Base-by-base conservation (phyloP, 1,139 yeast genomes). In the Magnusiomyces tetraspermus region DNA sequence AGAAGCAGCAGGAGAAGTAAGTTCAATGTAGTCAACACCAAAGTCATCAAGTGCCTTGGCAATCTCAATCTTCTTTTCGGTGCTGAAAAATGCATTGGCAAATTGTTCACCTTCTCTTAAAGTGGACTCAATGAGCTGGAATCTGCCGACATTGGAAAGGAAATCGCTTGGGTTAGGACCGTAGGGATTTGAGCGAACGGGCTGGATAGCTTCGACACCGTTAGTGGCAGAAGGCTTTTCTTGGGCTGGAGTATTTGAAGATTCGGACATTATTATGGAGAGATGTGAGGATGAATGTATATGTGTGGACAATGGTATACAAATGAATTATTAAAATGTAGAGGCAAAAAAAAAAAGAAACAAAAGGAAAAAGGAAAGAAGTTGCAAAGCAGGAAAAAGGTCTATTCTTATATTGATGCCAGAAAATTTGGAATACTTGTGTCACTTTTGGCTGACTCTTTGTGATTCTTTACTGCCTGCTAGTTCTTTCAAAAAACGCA, bases 41-140 rank as follows among this genome's bases (percentile, higher is more conserved):
- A 92, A 92, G 66, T 90, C 97, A 69, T 90, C 97, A 59, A 92
- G 76, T 19, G 97, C 97, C 76, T 85, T 90, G 64, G 98, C 98
- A 59, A 92, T 92, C 71, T 90, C 97, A 60, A 92, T 90, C 76
- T 92, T 92, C 77, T 88, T 92, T 68, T 86, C 97, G 48, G 97
- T 89, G 63, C 82, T 76, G 74, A 92, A 92, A 71, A 90, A 92
- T 11, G 98, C 96, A 67, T 90, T 92, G 66, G 97, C 97, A 69
- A 92, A 92, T 71, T 92, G 98, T 73, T 92, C 98, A 69, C 98
- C 97, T 73, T 92, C 98, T 77, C 97, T 83, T 59, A 92, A 77
- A 31, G 97, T 92, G 22, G 96, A 87, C 73, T 92, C 98, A 65
- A 92, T 92, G 64, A 92, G 74, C 76, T 90, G 90, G 73, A 90